Conservation (phyloP, 345 rosid species). For the Theobroma cacao region DNA sequence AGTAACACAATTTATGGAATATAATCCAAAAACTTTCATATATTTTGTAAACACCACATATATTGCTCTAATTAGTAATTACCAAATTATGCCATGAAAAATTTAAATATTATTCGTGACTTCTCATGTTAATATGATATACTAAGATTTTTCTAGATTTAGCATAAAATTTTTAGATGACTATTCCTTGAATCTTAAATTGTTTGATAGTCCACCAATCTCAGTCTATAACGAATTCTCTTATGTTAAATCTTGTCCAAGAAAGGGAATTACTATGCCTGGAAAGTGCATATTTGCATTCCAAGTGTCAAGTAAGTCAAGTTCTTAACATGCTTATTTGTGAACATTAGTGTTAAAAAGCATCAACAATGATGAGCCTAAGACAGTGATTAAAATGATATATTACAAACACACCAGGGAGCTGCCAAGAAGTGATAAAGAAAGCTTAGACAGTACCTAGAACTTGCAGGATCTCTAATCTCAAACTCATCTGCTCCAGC, state of each 20-base stretch:
- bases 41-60: neutral
- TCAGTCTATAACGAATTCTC: too few species aligned
- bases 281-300: neutral
- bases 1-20: neutral
- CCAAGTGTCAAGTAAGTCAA: too few species aligned
- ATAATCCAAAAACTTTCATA: neutral
- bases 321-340: neutral
- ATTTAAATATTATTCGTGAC: neutral
- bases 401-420: neutral
- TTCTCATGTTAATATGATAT: neutral
- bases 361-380: neutral
- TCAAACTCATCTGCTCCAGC: conserved; percentile 74
- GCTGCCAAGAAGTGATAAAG: neutral
- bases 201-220: too few species aligned
- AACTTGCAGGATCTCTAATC: conserved; percentile 96
- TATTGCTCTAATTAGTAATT: neutral
- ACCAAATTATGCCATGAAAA: neutral
- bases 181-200: neutral
- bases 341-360: neutral
- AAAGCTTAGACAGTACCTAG: conserved; percentile 46
- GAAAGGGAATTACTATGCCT: neutral
- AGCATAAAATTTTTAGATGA: neutral
- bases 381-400: neutral
- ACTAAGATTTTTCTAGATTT: neutral
- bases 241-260: too few species aligned